These are phyloP conservation scores for Esteya vermicola DNA, from an alignment of 2,329 filamentous ascomycete genomes.

Conservation along the genomic window DNA sequence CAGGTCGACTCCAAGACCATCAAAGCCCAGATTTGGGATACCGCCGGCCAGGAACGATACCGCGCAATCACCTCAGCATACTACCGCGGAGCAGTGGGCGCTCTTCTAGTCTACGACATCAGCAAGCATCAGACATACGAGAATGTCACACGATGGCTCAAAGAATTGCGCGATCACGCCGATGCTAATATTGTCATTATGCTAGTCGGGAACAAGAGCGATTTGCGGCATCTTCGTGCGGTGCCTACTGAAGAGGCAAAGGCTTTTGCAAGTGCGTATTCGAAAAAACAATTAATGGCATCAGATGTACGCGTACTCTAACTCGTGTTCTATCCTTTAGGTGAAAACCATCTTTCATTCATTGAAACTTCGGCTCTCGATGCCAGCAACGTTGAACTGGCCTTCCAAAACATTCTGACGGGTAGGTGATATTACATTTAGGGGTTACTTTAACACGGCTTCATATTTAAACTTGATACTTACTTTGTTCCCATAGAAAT, in stretches of 20 bases:
- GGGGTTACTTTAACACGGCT: too few species aligned
- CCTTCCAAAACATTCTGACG: constrained; percentile 98
- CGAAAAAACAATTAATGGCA: too few species aligned
- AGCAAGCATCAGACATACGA: constrained; percentile 99
- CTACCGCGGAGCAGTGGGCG: constrained; percentile 94
- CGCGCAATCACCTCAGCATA: constrained; percentile 98
- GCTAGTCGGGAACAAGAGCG: constrained; percentile 99
- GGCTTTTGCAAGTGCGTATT: constrained; percentile 72
- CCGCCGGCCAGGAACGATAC: constrained; percentile 95
- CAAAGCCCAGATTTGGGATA: constrained; percentile 99
- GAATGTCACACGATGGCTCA: constrained; percentile 97
- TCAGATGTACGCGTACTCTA: background rate
- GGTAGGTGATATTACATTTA: constrained; percentile 60
- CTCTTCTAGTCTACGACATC: constrained; percentile 97
- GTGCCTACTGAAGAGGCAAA: constrained; percentile 98
- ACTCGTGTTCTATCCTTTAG: constrained; percentile 26
- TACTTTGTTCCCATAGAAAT: constrained; percentile 53
- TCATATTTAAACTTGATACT: too few species aligned
- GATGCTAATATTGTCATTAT: constrained; percentile 99
- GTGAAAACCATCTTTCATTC: constrained; percentile 96
- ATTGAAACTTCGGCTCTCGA: constrained; percentile 98
- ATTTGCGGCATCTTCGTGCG: constrained; percentile 95
- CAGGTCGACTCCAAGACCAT: constrained; percentile 99
- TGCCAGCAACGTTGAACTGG: constrained; percentile 96
- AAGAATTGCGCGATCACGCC: constrained; percentile 94